Percentiles rank a stretch among this genome's conserved stretches.
phyloP scores from a whole-genome alignment of 1,284 basidiomycete genomes.

The Athelia psychrophila region DNA sequence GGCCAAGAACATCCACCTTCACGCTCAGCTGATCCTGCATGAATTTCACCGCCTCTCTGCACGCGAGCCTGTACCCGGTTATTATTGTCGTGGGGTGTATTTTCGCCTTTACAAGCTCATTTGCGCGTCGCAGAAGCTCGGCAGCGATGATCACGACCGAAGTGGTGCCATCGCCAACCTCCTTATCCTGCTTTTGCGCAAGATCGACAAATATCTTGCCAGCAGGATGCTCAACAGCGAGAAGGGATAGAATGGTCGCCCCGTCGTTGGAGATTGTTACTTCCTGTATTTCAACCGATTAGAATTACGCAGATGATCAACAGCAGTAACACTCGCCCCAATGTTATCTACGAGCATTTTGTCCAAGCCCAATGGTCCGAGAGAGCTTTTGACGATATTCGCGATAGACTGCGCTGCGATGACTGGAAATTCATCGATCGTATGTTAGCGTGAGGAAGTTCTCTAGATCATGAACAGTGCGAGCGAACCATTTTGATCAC shows the following conservation, averaged over 20 bases:
- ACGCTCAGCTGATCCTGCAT: conserved; percentile 98
- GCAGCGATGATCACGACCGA: conserved; percentile 98
- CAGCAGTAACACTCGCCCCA: conserved; percentile 57
- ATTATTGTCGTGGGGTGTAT: conserved; percentile 99
- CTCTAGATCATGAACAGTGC: not conserved
- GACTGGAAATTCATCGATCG: conserved; percentile 47
- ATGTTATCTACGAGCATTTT: conserved; percentile 99
- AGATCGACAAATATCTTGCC: conserved; percentile 97
- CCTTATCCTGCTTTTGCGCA: conserved; percentile 99
- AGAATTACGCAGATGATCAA: conserved; percentile 9
- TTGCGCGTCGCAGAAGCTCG: conserved; percentile 92
- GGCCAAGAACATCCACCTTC: conserved; percentile 90
- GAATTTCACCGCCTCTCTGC: conserved; percentile 96
- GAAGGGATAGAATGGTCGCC: conserved; percentile 92
- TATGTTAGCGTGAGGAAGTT: conserved; percentile 7
- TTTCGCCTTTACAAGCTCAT: conserved; percentile 97
- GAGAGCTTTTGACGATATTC: conserved; percentile 95
- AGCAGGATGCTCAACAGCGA: conserved; percentile 93
- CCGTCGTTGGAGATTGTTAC: conserved; percentile 99
- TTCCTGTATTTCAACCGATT: conserved; percentile 54
- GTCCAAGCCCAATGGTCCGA: conserved; percentile 94
- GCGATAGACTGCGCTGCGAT: conserved; percentile 95
- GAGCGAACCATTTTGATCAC: conserved; percentile 89
- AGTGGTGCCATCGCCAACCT: conserved; percentile 99
- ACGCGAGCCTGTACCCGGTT: conserved; percentile 96